Percentiles rank a stretch among this genome's conserved stretches.
These are phyloP conservation scores for Abrus pulchellus DNA, from an alignment of 306 rosid species.

Conservation along the genomic window DNA sequence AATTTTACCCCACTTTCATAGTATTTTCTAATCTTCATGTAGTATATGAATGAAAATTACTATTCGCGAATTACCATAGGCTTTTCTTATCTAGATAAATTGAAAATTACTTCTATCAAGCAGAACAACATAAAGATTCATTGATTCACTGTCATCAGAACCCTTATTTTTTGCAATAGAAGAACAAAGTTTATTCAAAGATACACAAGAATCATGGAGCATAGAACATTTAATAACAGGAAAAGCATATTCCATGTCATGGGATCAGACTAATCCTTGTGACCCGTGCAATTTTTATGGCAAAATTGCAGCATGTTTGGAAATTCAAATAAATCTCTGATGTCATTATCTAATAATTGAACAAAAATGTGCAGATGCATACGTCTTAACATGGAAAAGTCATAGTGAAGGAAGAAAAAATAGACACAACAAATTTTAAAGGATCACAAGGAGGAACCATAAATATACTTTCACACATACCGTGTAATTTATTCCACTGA, in stretches of 20 bases:
- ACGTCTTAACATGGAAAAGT: conserved; percentile 12
- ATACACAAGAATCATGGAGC: not conserved
- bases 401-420: not conserved
- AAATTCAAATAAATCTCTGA: not conserved
- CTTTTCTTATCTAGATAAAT: not conserved
- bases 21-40: not conserved
- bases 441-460: not conserved
- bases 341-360: conserved; percentile 34
- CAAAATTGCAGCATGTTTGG: not conserved
- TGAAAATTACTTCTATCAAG: not conserved
- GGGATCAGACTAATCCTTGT: not conserved
- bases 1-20: not conserved
- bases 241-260: not conserved
- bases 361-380: conserved; percentile 9
- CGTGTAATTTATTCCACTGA: conserved; percentile 77
- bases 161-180: not conserved
- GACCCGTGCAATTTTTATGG: not conserved
- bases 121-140: not conserved
- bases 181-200: conserved; percentile 2
- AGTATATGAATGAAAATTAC: conserved; percentile 1
- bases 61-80: not conserved
- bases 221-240: not conserved
- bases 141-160: not conserved
- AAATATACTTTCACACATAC: conserved; percentile 52
- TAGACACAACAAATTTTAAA: conserved; percentile 3